Conservation (phyloP, 169 alveolate genomes). For the Cryptosporidium baileyi region DNA sequence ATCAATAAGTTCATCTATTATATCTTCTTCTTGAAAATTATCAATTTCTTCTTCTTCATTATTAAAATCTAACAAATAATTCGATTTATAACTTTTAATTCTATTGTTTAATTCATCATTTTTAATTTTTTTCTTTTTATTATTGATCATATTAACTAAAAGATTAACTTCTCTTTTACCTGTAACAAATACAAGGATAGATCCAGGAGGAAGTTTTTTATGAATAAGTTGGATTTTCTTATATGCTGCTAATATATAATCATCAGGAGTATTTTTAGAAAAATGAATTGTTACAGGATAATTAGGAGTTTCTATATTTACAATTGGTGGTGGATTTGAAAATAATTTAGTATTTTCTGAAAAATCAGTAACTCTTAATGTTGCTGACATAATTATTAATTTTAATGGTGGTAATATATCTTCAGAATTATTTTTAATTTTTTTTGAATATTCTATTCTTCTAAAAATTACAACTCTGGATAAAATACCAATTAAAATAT, state of each 20-base stretch:
- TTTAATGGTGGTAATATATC: conserved; percentile 81
- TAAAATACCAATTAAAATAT: conserved; percentile 93
- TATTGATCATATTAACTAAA: conserved; percentile 81
- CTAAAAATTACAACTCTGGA: conserved; percentile 91
- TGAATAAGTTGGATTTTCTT: conserved; percentile 79
- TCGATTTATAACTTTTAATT: conserved; percentile 15
- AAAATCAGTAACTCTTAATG: conserved; percentile 92
- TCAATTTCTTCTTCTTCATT: conserved; percentile 73
- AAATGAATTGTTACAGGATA: conserved; percentile 89
- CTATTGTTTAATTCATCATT: conserved; percentile 60
- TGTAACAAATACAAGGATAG: conserved; percentile 95
- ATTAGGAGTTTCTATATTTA: conserved; percentile 89
- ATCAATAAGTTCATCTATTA: conserved; percentile 72
- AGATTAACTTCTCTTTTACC: conserved; percentile 94
- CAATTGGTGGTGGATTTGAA: conserved; percentile 83
- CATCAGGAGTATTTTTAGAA: conserved; percentile 84
- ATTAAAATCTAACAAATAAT: conserved; percentile 22
- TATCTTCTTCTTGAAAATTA: conserved; percentile 68
- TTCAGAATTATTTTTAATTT: conserved; percentile 40
- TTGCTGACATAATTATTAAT: conserved; percentile 99
- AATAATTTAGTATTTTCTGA: conserved; percentile 87
- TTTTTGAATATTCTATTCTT: conserved; percentile 75
- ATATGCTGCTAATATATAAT: conserved; percentile 88
- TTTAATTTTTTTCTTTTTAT: conserved; percentile 73
- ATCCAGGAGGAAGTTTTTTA: conserved; percentile 94